Evolutionary conservation across 768 basidiomycete species (phyloP).

Genomic region (Pisolithus sp.): DNA sequence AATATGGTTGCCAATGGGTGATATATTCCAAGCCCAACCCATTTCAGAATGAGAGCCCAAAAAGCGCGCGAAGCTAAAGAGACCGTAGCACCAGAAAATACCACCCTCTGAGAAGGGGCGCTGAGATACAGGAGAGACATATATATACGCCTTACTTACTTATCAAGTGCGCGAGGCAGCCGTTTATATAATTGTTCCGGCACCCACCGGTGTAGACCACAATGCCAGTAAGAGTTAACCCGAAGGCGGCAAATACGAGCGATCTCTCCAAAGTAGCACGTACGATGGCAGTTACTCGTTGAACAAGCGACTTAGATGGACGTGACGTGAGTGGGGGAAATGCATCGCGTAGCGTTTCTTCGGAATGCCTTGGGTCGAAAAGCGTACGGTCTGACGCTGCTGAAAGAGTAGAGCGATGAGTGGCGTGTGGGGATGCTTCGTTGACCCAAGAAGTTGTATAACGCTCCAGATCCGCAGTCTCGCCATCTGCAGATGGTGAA

Average conservation of each 20-base stretch:
- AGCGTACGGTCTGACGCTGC: slow-evolving; percentile 48
- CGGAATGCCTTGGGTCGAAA: slow-evolving; percentile 45
- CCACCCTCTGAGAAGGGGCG: slow-evolving; percentile 55
- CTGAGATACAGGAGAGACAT: background rate
- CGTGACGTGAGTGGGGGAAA: slow-evolving; percentile 13
- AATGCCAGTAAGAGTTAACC: slow-evolving; percentile 60
- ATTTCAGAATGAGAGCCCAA: slow-evolving; percentile 78
- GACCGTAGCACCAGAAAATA: slow-evolving; percentile 90
- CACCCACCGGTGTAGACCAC: slow-evolving; percentile 85
- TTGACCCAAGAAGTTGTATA: slow-evolving; percentile 52
- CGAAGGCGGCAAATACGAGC: slow-evolving; percentile 69
- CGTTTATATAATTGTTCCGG: slow-evolving; percentile 69
- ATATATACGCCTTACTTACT: slow-evolving; percentile 41
- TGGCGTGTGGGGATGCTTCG: slow-evolving; percentile 12
- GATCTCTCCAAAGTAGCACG: slow-evolving; percentile 55
- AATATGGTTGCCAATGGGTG: slow-evolving; percentile 42
- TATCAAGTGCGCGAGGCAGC: slow-evolving; percentile 86
- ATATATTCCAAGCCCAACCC: slow-evolving; percentile 95
- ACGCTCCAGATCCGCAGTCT: slow-evolving; percentile 13
- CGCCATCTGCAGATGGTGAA: slow-evolving; percentile 18
- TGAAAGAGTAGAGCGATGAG: slow-evolving; percentile 35
- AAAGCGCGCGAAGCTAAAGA: slow-evolving; percentile 89
- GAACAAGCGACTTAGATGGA: slow-evolving; percentile 23
- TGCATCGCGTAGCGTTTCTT: slow-evolving; percentile 49
- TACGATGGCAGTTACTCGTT: slow-evolving; percentile 37